Conservation (phyloP, 495 filamentous ascomycete species). For the Schizothecium vesticola region DNA sequence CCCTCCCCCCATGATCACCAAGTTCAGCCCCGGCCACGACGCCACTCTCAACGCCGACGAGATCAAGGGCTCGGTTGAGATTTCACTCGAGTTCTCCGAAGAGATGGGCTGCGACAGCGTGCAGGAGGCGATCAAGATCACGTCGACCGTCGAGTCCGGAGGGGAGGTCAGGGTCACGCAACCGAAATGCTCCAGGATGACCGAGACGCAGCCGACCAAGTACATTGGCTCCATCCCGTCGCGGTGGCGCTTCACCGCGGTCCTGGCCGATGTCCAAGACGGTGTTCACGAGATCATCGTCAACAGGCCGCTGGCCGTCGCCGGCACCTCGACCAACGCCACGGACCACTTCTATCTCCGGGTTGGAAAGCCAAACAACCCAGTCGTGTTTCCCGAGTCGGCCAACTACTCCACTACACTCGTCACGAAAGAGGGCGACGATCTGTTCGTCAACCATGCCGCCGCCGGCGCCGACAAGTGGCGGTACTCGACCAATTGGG, state of each 20-base stretch:
- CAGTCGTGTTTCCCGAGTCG: conserved; percentile 51
- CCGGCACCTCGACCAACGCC: conserved; percentile 21
- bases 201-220: conserved; percentile 48
- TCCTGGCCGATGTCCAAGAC: conserved; percentile 38
- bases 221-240: conserved; percentile 36
- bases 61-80: conserved; percentile 29
- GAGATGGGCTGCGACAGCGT: conserved; percentile 60
- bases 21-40: conserved; percentile 61
- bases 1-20: conserved; percentile 58
- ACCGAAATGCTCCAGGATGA: conserved; percentile 32
- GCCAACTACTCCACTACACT: conserved; percentile 57
- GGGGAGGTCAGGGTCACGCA: conserved; percentile 22
- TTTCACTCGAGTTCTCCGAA: conserved; percentile 56
- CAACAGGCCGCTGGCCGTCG: conserved; percentile 44
- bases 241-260: conserved; percentile 49
- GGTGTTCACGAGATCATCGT: conserved; percentile 59
- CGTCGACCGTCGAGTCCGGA: conserved; percentile 49
- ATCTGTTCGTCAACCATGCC: conserved; percentile 51
- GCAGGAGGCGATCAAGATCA: conserved; percentile 18
- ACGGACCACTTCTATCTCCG: conserved; percentile 47
- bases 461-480: conserved; percentile 61
- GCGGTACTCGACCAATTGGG: conserved; percentile 61
- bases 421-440: conserved; percentile 36
- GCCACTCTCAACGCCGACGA: conserved; percentile 41
- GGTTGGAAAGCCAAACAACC: conserved; percentile 44